Conservation (phyloP, 805 yeast genomes). For the Dipodascopsis tothii region DNA sequence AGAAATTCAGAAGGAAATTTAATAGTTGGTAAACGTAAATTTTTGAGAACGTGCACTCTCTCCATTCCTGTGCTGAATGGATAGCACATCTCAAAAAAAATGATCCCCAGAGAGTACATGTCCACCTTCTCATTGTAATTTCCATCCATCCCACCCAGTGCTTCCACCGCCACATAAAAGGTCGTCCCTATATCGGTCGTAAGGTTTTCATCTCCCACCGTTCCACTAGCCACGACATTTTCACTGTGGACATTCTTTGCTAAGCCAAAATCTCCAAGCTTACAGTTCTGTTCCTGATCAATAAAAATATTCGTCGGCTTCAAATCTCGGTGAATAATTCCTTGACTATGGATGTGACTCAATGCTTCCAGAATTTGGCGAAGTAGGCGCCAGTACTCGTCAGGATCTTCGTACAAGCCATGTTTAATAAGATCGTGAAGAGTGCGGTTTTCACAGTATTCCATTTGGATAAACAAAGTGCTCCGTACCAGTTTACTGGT, state of each 20-base stretch:
- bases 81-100: slow-evolving; percentile 91
- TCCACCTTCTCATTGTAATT: slow-evolving; percentile 88
- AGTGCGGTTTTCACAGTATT: slow-evolving; percentile 93
- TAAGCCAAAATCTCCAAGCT: slow-evolving; percentile 94
- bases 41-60: slow-evolving; percentile 63
- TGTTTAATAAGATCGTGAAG: slow-evolving; percentile 72
- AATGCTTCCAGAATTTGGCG: slow-evolving; percentile 85
- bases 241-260: slow-evolving; percentile 74
- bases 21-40: slow-evolving; percentile 51
- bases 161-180: slow-evolving; percentile 85
- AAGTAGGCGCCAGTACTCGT: slow-evolving; percentile 83
- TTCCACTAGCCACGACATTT: slow-evolving; percentile 2
- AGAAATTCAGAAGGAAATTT: slow-evolving; percentile 65
- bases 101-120: slow-evolving; percentile 89
- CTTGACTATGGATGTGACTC: slow-evolving; percentile 83
- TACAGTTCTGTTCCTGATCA: slow-evolving; percentile 79
- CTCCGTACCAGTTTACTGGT: slow-evolving; percentile 10
- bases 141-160: slow-evolving; percentile 46
- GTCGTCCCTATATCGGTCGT: slow-evolving; percentile 94
- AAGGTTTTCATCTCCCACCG: slow-evolving; percentile 48
- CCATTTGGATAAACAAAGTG: slow-evolving; percentile 93
- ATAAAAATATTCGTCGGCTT: slow-evolving; percentile 95
- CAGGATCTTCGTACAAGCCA: slow-evolving; percentile 60
- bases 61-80: slow-evolving; percentile 89
- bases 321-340: slow-evolving; percentile 89